These are phyloP conservation scores for Canavalia ensiformis DNA, from an alignment of 306 rosid genomes.

Conservation along the genomic window DNA sequence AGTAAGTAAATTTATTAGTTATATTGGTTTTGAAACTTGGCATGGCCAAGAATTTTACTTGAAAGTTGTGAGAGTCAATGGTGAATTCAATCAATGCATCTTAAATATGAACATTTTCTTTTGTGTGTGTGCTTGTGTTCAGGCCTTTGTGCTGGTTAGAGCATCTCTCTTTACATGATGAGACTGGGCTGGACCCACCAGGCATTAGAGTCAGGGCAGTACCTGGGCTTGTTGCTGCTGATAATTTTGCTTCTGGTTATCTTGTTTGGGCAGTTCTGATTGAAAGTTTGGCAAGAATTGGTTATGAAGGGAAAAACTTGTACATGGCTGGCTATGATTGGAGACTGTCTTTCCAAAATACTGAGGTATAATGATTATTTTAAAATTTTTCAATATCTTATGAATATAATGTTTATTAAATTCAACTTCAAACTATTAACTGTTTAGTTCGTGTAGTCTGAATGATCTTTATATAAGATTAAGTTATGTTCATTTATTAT, in stretches of 20 bases:
- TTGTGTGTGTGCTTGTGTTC: not conserved
- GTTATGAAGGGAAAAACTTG: slow-evolving; percentile 85
- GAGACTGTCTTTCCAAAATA: slow-evolving; percentile 89
- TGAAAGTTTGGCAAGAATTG: slow-evolving; percentile 79
- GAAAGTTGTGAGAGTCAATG: not conserved
- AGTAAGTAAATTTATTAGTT: not conserved
- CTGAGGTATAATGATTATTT: slow-evolving; percentile 62
- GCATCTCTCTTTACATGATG: slow-evolving; percentile 77
- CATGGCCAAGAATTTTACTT: slow-evolving; percentile 7
- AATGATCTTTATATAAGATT: not conserved
- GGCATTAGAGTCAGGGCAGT: slow-evolving; percentile 86
- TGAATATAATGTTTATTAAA: not conserved
- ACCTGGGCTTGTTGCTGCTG: slow-evolving; percentile 67
- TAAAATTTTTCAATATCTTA: not conserved
- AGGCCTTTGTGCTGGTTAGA: slow-evolving; percentile 89
- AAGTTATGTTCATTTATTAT: not conserved
- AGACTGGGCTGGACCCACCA: slow-evolving; percentile 88
- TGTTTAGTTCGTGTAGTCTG: not conserved
- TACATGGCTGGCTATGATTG: slow-evolving; percentile 84
- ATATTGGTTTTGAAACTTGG: slow-evolving; percentile 16
- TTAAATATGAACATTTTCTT: slow-evolving; percentile 8
- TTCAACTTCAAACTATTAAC: slow-evolving; percentile 5
- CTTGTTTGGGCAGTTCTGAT: slow-evolving; percentile 79
- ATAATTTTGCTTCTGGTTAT: slow-evolving; percentile 69
- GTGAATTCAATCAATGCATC: not conserved